These are phyloP conservation scores for Myrica gale DNA, from an alignment of 306 rosid genomes.

Conservation along the genomic window DNA sequence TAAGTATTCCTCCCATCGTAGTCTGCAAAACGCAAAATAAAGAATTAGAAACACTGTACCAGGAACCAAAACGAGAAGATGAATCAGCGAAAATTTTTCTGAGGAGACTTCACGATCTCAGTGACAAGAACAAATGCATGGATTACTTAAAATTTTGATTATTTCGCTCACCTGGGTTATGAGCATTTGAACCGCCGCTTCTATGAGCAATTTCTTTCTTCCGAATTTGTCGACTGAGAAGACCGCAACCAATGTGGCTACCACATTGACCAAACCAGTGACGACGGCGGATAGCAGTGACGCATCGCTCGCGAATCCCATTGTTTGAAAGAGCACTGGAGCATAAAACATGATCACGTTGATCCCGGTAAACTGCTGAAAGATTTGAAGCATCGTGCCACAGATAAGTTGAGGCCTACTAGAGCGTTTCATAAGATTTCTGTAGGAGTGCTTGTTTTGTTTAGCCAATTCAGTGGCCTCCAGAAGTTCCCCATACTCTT, in stretches of 20 bases:
- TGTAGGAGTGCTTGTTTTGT: constrained; percentile 11
- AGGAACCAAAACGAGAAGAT: neutral
- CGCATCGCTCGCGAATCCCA: constrained; percentile 32
- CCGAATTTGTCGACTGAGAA: constrained; percentile 28
- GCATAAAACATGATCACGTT: constrained; percentile 44
- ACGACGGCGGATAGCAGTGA: constrained; percentile 32
- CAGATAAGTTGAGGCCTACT: constrained; percentile 27
- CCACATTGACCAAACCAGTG: constrained; percentile 23
- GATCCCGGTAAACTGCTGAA: constrained; percentile 44
- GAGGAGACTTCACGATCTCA: neutral
- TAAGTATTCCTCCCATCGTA: constrained; percentile 16
- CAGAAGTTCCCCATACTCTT: constrained; percentile 21
- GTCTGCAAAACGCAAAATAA: constrained; percentile 1
- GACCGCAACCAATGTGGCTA: constrained; percentile 28
- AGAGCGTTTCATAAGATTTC: constrained; percentile 6
- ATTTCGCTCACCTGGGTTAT: constrained; percentile 27
- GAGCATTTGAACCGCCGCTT: constrained; percentile 36
- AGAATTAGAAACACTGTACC: neutral
- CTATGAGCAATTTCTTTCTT: constrained; percentile 27
- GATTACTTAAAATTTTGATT: neutral
- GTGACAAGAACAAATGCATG: neutral
- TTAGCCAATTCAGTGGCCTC: constrained; percentile 17
- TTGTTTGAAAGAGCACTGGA: constrained; percentile 37
- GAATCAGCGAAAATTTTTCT: neutral
- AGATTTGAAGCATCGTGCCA: constrained; percentile 16